Conservation (phyloP, 768 basidiomycete species). For the Collybia nuda region DNA sequence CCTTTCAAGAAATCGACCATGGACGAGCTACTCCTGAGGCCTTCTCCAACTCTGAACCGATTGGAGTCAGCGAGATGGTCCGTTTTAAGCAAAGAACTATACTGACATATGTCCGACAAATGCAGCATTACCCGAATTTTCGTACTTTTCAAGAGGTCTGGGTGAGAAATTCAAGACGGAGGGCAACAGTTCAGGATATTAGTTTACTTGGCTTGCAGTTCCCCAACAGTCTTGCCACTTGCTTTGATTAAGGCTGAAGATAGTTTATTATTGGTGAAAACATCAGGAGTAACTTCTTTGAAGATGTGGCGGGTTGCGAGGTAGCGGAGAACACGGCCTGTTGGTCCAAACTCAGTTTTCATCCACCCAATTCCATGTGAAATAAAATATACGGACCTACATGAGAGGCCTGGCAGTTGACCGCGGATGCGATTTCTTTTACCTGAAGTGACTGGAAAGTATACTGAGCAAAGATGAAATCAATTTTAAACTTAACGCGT, state of each 20-base stretch:
- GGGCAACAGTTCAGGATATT: not conserved
- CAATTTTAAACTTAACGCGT: constrained; percentile 5
- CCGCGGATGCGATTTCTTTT: constrained; percentile 30
- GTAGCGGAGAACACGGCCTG: constrained; percentile 21
- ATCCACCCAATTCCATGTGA: not conserved
- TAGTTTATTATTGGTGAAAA: constrained; percentile 23
- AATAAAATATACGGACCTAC: constrained; percentile 24
- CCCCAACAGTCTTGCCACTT: constrained; percentile 19
- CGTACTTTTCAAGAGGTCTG: constrained; percentile 11
- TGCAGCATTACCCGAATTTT: constrained; percentile 14
- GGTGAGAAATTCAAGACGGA: constrained; percentile 3
- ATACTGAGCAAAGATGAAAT: too few species aligned
- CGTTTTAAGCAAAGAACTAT: not conserved
- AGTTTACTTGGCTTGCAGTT: constrained; percentile 26
- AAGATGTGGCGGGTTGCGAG: constrained; percentile 24
- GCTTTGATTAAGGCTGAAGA: constrained; percentile 26
- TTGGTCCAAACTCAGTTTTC: too few species aligned
- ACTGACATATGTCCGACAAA: constrained; percentile 16
- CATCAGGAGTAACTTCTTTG: constrained; percentile 20
- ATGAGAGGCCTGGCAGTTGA: constrained; percentile 25
- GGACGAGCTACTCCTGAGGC: constrained; percentile 12
- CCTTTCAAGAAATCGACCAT: constrained; percentile 18
- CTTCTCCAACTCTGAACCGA: constrained; percentile 21
- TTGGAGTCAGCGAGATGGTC: not conserved
- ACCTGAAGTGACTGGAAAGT: constrained; percentile 28